A percentile compares a stretch with the other conserved stretches of the same genome.
phyloP scores from a whole-genome alignment of 306 rosid genomes.

The Vicia faba region DNA sequence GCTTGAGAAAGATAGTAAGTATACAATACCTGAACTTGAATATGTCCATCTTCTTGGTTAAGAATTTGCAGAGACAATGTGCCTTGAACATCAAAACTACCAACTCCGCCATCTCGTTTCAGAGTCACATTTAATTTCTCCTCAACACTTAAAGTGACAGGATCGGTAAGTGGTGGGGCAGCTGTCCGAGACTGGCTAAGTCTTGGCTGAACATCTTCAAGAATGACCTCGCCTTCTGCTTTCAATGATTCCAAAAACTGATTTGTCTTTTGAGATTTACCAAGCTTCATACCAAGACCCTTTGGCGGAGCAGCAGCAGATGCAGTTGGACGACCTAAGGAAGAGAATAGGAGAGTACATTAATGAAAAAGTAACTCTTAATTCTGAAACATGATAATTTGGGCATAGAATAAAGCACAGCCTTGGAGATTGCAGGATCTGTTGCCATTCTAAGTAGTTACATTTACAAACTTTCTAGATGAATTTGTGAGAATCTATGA shows the following conservation, averaged over 20 bases:
- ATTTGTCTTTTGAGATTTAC: slow-evolving; percentile 81
- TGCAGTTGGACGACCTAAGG: slow-evolving; percentile 68
- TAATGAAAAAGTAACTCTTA: slow-evolving; percentile 32
- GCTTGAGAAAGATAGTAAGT: slow-evolving; percentile 4
- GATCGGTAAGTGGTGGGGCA: slow-evolving; percentile 85
- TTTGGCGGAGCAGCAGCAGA: slow-evolving; percentile 95
- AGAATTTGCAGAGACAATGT: slow-evolving; percentile 85
- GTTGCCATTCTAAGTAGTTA: slow-evolving; percentile 28
- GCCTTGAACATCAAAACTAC: slow-evolving; percentile 94
- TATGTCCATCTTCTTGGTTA: slow-evolving; percentile 74
- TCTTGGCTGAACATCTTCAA: slow-evolving; percentile 86
- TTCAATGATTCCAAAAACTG: slow-evolving; percentile 90
- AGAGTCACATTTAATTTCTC: slow-evolving; percentile 86
- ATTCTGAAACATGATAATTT: slow-evolving; percentile 22
- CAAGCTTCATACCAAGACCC: slow-evolving; percentile 85
- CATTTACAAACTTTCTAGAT: slow-evolving; percentile 17
- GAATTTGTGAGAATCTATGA: slow-evolving; percentile 28
- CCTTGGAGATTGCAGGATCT: slow-evolving; percentile 12
- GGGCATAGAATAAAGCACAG: slow-evolving; percentile 24
- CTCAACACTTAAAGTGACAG: slow-evolving; percentile 81
- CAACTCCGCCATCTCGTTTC: slow-evolving; percentile 92
- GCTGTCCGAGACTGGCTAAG: slow-evolving; percentile 62
- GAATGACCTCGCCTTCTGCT: slow-evolving; percentile 95
- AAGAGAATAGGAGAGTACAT: slow-evolving; percentile 20
- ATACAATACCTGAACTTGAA: slow-evolving; percentile 79